Conservation (phyloP, 2,329 filamentous ascomycete genomes). For the Pyrenochaeta sp. region DNA sequence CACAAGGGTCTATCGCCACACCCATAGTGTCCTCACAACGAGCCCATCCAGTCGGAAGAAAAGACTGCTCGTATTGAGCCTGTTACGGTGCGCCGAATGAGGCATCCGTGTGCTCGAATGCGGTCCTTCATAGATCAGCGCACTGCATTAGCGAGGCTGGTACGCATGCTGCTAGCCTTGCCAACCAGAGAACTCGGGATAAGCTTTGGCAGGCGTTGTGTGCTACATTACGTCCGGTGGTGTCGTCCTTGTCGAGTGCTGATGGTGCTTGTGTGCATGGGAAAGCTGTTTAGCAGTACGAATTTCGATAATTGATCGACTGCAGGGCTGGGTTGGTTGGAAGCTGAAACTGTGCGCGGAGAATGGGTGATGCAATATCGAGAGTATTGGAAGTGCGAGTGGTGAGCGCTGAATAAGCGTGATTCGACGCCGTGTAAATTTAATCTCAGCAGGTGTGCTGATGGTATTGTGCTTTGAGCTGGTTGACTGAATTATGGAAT, state of each 20-base stretch:
- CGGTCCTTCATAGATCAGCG: constrained; percentile 25
- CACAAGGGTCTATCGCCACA: too few relatives aligned
- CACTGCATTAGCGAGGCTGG: constrained; percentile 19
- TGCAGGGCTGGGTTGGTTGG: too few relatives aligned
- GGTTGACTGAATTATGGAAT: background rate
- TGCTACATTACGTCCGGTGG: too few relatives aligned
- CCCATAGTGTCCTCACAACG: constrained; percentile 3
- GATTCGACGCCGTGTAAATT: constrained; percentile 8
- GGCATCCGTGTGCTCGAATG: constrained; percentile 7
- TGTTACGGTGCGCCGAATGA: too few relatives aligned
- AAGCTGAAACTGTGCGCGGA: too few relatives aligned
- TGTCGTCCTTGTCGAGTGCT: too few relatives aligned
- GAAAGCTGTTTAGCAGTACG: constrained; percentile 16
- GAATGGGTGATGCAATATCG: constrained; percentile 22
- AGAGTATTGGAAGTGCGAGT: constrained; percentile 7
- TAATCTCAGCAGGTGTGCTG: constrained; percentile 1
- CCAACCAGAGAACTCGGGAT: constrained; percentile 11
- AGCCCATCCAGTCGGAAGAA: background rate
- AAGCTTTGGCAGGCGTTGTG: constrained; percentile 16
- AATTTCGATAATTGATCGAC: constrained; percentile 22
- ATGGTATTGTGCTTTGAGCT: constrained; percentile 2
- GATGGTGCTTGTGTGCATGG: too few relatives aligned
- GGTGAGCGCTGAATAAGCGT: constrained; percentile 20
- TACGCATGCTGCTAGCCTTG: too few relatives aligned
- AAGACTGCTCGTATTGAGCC: too few relatives aligned